Conservation (phyloP, 495 filamentous ascomycete species). For the Podospora australis region DNA sequence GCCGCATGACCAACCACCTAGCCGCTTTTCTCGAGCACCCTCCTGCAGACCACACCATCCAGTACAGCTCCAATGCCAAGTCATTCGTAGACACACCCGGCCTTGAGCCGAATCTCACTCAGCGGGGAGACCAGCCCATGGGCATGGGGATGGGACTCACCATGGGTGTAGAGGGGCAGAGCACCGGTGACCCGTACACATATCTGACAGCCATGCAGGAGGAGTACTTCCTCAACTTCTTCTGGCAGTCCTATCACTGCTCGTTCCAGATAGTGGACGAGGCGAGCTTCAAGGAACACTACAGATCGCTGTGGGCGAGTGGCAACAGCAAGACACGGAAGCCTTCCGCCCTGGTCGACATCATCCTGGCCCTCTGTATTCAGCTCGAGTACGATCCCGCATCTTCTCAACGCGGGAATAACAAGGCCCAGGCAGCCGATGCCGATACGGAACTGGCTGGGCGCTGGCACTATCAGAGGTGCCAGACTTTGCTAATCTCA, state of each 20-base stretch:
- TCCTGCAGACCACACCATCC: slow-evolving; percentile 12
- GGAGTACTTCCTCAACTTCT: slow-evolving; percentile 42
- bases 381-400: too few relatives aligned
- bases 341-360: slow-evolving; percentile 49
- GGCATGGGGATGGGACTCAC: too few relatives aligned
- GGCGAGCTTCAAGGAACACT: slow-evolving; percentile 40
- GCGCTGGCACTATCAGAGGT: slow-evolving; percentile 38
- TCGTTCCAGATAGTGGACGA: slow-evolving; percentile 39
- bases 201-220: slow-evolving; percentile 36
- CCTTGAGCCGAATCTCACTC: not conserved
- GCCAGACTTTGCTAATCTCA: slow-evolving; percentile 36
- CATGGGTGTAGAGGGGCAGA: too few relatives aligned
- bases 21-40: slow-evolving; percentile 25
- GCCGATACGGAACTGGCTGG: slow-evolving; percentile 23
- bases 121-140: too few relatives aligned
- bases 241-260: slow-evolving; percentile 45
- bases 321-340: slow-evolving; percentile 30
- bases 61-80: slow-evolving; percentile 1
- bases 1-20: slow-evolving; percentile 31
- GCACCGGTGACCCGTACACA: not conserved
- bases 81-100: not conserved
- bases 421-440: slow-evolving; percentile 23
- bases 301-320: slow-evolving; percentile 40
- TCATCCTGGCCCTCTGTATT: slow-evolving; percentile 49
- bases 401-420: slow-evolving; percentile 38